Percentiles rank a stretch among this genome's conserved stretches.
These are phyloP conservation scores for Pedinophyceae sp. DNA, from an alignment of 139 green algal species.

Conservation along the genomic window DNA sequence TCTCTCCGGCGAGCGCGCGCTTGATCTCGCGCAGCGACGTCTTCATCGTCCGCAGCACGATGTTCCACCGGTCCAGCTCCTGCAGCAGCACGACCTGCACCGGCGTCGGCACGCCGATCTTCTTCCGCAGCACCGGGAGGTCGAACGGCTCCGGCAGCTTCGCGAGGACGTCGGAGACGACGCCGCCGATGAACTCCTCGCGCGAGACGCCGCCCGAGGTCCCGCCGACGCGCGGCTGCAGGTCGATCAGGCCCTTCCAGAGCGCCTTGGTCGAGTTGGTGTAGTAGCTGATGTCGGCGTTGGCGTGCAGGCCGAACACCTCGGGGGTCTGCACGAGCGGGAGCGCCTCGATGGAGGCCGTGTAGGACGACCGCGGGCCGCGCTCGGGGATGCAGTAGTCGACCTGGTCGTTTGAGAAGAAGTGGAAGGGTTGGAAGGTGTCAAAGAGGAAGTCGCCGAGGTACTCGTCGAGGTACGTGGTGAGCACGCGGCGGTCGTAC, in stretches of 20 bases:
- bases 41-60: conserved; percentile 37
- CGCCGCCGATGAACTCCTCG: conserved; percentile 49
- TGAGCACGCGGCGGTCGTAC: conserved; percentile 66
- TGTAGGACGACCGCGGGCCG: conserved; percentile 29
- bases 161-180: conserved; percentile 42
- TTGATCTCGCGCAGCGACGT: conserved; percentile 49
- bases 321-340: conserved; percentile 59
- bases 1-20: conserved; percentile 58
- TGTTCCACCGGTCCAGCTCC: conserved; percentile 69
- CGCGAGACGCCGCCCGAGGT: conserved; percentile 26
- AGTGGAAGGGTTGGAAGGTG: conserved; percentile 65
- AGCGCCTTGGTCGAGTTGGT: conserved; percentile 55
- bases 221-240: conserved; percentile 45
- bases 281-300: conserved; percentile 82
- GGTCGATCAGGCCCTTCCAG: conserved; percentile 56
- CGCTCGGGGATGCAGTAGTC: conserved; percentile 25
- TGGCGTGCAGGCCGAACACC: conserved; percentile 69
- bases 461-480: conserved; percentile 81
- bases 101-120: conserved; percentile 38
- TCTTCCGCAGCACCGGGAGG: conserved; percentile 48
- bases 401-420: conserved; percentile 24
- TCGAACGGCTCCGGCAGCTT: conserved; percentile 73
- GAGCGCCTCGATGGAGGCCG: conserved; percentile 45
- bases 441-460: conserved; percentile 84
- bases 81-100: conserved; percentile 60